A percentile compares a stretch with the other conserved stretches of the same genome.
These are phyloP conservation scores for Macroventuria anomochaeta DNA, from an alignment of 2,329 filamentous ascomycete species.

Conservation along the genomic window DNA sequence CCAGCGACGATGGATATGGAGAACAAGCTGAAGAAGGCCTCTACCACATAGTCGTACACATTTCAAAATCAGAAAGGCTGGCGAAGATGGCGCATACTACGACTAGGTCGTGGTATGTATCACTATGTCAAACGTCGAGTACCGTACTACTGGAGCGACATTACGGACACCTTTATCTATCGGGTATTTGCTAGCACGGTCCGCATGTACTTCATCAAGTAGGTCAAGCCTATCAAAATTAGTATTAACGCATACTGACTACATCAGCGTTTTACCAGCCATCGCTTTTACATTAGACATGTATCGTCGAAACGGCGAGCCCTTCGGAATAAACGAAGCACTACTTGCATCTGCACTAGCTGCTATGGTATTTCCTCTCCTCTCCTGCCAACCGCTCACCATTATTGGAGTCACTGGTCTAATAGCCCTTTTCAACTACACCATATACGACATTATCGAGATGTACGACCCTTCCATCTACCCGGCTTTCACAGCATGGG, in stretches of 20 bases:
- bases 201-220: conserved; percentile 66
- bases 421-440: conserved; percentile 63
- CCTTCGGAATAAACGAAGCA: conserved; percentile 64
- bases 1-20: neutral
- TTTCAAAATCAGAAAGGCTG: conserved; percentile 51
- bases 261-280: conserved; percentile 59
- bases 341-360: conserved; percentile 63
- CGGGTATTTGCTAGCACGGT: conserved; percentile 62
- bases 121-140: conserved; percentile 60
- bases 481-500: conserved; percentile 63
- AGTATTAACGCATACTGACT: conserved; percentile 4
- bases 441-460: conserved; percentile 63
- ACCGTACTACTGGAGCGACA: conserved; percentile 64
- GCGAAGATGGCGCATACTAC: conserved; percentile 51
- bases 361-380: conserved; percentile 61
- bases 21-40: conserved; percentile 19
- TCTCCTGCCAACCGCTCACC: conserved; percentile 62
- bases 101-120: conserved; percentile 61
- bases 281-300: conserved; percentile 66
- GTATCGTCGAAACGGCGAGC: conserved; percentile 61
- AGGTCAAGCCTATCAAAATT: conserved; percentile 1
- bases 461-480: conserved; percentile 59
- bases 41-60: conserved; percentile 38
- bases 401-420: conserved; percentile 64
- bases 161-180: conserved; percentile 62